Evolutionary conservation across 2,329 filamentous ascomycete species (phyloP), one percentile per base, ranked within the genome.

Genomic region (Xylaria sp.): DNA sequence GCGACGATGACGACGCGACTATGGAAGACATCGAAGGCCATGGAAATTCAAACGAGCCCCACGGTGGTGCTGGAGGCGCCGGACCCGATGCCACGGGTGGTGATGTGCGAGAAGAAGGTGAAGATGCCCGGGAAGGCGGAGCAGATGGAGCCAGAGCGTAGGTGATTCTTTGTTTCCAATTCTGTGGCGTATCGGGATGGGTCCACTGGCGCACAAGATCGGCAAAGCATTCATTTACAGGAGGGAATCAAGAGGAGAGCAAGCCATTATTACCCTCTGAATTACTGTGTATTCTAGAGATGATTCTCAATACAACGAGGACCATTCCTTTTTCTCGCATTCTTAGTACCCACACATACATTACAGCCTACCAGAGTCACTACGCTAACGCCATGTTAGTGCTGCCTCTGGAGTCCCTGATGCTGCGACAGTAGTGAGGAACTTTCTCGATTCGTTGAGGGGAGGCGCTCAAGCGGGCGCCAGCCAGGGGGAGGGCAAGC

Each of bases 131-230:
- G 84, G 94, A 97, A 82, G 96, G 95, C 69, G 96, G 97, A 80
- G 94, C 94, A 76, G 96, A 98, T 83, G 96, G 97, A 78, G 97
- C 93, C 84, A 90, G 96, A 98, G 96, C 95, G 96, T 99, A 98
- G 95, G 97, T 99, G 80, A 72, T 66, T 81, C 80, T 83, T 81
- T 71, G 76, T 73, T 73, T 73, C 75, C 74, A 74, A 28, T 56
- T 73, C 76, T 74, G 72, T 72, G 76, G 75, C 73, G 75, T 77
- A 76, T 74, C 65, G 69, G 66, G 66, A 57, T 60, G 59, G 50
- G 69, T 63, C 62, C 48, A 63, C 57, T 60, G 63, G 65, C 67
- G 63, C 59, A 67, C 52, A 70, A 65, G 65, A 69, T 48, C 67
- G 71, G 71, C 75, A 75, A 73, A 58, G 60, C 60, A 63, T 68